Evolutionary conservation across 2,329 filamentous ascomycete genomes (phyloP), one percentile per base, ranked within the genome.

Genomic region (Ascomycota sp.): DNA sequence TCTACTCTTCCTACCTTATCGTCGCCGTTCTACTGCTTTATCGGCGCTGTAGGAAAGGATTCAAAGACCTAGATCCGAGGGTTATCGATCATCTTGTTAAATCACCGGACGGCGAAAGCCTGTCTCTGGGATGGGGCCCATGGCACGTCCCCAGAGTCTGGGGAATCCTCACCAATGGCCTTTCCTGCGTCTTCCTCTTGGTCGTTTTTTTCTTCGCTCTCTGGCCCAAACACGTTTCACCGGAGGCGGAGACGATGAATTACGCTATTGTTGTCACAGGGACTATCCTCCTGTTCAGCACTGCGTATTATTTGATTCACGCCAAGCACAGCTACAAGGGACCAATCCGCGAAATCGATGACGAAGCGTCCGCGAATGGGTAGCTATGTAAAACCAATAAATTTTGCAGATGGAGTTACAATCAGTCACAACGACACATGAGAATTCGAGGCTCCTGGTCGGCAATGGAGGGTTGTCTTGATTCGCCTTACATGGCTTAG

Each of bases 141-240:
- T 72, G 64, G 55, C 58, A 55, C 25, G 33, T 71, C 0, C 59
- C 59, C 0, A 63, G 63, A 4, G 40, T 52, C 0, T 40, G 63
- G 2, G 66, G 67, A 0, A 61, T 56, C 5, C 39, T 57, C 15
- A 70, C 69, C 42, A 72, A 71, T 33, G 40, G 51, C 1, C 62
- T 67, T 29, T 57, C 64, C 1, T 64, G 61, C 38, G 29, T 51
- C 3, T 72, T 69, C 39, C 57, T 63, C 41, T 33, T 61, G 1
- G 58, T 70, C 25, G 51, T 69, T 2, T 55, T 65, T 8, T 69
- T 72, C 44, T 71, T 63, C 53, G 59, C 53, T 15, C 63, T 69
- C 28, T 66, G 58, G 59, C 63, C 50, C 1, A 50, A 53, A 2
- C 39, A 35, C 3, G 48, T 40, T 0, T 40, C 51, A 2, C 17